Percentiles rank a stretch among this genome's conserved stretches.
Conservation (phyloP, 2,329 filamentous ascomycete species). For the Colletotrichum sp. region DNA sequence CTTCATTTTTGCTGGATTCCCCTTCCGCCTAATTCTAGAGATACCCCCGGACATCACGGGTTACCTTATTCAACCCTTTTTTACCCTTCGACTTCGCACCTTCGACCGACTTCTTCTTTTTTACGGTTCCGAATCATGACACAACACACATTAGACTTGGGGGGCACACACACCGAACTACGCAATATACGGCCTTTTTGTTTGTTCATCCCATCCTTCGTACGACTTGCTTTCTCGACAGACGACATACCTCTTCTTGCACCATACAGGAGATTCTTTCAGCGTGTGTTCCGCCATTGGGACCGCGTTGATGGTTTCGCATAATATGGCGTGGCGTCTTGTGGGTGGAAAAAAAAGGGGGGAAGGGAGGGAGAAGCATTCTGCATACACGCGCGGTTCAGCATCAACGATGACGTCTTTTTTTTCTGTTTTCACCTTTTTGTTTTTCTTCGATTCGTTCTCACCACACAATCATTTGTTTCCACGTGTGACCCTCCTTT, state of each 20-base stretch:
- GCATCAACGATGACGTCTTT: conserved; percentile 9
- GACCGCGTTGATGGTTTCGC: neutral
- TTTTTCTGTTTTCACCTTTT: neutral
- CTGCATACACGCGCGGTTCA: conserved; percentile 6
- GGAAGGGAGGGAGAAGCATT: neutral
- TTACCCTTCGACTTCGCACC: neutral
- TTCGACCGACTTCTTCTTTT: conserved; percentile 2
- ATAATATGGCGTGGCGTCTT: neutral
- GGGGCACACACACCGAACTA: neutral
- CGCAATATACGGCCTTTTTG: conserved; percentile 11
- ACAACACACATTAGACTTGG: conserved; percentile 16
- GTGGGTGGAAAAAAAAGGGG: neutral
- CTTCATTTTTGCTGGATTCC: conserved; percentile 10
- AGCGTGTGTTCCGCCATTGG: neutral
- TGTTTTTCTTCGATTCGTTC: neutral
- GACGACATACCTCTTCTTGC: neutral
- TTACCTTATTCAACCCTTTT: conserved; percentile 8
- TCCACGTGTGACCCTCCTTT: neutral
- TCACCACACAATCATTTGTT: neutral
- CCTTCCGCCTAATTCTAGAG: conserved; percentile 24
- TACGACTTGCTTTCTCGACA: neutral
- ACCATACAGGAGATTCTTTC: neutral
- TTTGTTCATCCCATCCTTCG: neutral
- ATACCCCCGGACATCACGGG: conserved; percentile 23
- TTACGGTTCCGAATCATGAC: conserved; percentile 13